Percentiles rank a stretch among this genome's conserved stretches.
phyloP scores from a whole-genome alignment of 2,329 filamentous ascomycete species.

The Alternaria incomplexa region DNA sequence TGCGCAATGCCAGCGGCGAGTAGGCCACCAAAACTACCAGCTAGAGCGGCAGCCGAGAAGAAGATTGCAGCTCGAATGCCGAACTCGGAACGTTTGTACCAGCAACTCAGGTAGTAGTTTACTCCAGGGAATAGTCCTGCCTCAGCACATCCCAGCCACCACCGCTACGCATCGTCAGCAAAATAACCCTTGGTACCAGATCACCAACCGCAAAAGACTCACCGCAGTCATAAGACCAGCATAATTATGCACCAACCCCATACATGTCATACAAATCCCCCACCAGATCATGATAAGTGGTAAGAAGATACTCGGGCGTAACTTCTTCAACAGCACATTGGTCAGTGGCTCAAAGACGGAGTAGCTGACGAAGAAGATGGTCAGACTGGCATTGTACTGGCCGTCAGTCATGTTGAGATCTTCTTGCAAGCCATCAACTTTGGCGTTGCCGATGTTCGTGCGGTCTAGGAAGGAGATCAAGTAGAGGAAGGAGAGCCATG shows the following conservation, averaged over 20 bases:
- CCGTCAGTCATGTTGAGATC: conserved; percentile 68
- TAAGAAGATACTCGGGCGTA: conserved; percentile 79
- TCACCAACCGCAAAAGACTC: conserved; percentile 3
- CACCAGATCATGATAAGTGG: conserved; percentile 74
- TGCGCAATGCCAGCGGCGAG: conserved; percentile 73
- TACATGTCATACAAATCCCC: conserved; percentile 73
- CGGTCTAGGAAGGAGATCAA: conserved; percentile 73
- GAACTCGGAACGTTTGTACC: conserved; percentile 82
- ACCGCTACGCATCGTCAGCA: conserved; percentile 33
- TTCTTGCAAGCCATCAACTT: conserved; percentile 61
- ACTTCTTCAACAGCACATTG: conserved; percentile 78
- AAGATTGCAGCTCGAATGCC: conserved; percentile 82
- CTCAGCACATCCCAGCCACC: conserved; percentile 75
- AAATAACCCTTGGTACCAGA: not conserved
- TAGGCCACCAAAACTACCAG: conserved; percentile 78
- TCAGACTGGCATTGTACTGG: conserved; percentile 76
- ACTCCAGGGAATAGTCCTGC: conserved; percentile 70
- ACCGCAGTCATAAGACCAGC: conserved; percentile 68
- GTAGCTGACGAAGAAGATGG: conserved; percentile 89
- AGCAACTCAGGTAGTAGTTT: conserved; percentile 82
- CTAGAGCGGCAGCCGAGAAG: conserved; percentile 81
- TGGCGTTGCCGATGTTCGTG: conserved; percentile 80
- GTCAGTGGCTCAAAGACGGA: conserved; percentile 78
- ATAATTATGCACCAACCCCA: conserved; percentile 70
- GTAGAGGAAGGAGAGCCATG: conserved; percentile 74